These are phyloP conservation scores for Euptelea pleiosperma DNA, from an alignment of 164 flowering plant genomes.

Conservation along the genomic window DNA sequence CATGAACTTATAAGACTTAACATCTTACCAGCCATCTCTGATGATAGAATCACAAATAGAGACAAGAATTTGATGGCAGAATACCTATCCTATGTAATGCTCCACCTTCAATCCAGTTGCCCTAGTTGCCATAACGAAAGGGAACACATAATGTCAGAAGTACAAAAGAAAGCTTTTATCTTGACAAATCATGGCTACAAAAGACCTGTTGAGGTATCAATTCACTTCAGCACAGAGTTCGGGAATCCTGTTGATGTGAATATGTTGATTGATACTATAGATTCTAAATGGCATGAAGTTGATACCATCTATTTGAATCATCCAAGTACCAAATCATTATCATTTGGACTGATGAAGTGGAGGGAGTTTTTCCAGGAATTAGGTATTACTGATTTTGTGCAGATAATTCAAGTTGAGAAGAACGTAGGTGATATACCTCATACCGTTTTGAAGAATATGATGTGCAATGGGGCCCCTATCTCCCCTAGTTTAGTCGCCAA, in stretches of 20 bases:
- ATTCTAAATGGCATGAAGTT: constrained; percentile 70
- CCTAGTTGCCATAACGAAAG: constrained; percentile 50
- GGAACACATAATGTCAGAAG: constrained; percentile 50
- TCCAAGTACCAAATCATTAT: constrained; percentile 34
- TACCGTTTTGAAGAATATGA: constrained; percentile 18
- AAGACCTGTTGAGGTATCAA: constrained; percentile 48
- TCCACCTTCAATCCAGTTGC: constrained; percentile 74
- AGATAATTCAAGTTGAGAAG: constrained; percentile 51
- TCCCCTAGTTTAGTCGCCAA: constrained; percentile 32
- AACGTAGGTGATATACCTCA: constrained; percentile 34
- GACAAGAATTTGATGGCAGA: constrained; percentile 60
- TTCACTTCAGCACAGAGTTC: constrained; percentile 74
- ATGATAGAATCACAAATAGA: constrained; percentile 17
- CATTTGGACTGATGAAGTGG: constrained; percentile 53
- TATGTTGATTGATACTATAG: constrained; percentile 38
- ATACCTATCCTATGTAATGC: constrained; percentile 69
- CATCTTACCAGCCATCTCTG: constrained; percentile 62
- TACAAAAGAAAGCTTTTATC: constrained; percentile 55
- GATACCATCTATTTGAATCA: constrained; percentile 63
- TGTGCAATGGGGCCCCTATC: constrained; percentile 24
- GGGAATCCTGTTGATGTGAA: constrained; percentile 55
- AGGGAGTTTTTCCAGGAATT: constrained; percentile 67
- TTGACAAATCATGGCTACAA: constrained; percentile 72
- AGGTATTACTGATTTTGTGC: constrained; percentile 86
- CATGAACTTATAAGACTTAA: constrained; percentile 78